Evolutionary conservation across 441 rosid genomes (phyloP).

Genomic region (Pelargonium exstipulatum): DNA sequence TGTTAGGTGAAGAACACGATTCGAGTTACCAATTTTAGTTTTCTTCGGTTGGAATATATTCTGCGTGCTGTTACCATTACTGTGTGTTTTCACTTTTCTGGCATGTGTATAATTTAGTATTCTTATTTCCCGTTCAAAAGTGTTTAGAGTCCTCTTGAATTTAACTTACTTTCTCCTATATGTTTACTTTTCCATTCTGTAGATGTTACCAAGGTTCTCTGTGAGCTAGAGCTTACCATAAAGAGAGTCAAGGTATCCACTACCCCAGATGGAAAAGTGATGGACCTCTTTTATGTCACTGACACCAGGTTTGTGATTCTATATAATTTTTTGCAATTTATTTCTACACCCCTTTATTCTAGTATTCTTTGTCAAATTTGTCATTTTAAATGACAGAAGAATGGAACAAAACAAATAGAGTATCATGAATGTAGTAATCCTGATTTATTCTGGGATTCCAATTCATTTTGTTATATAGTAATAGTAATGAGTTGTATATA

Average conservation of each 20-base stretch:
- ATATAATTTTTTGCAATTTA: neutral
- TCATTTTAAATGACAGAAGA: neutral
- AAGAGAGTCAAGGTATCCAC: slow-evolving; percentile 61
- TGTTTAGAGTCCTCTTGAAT: neutral
- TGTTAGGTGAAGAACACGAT: too few relatives aligned
- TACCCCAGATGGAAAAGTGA: slow-evolving; percentile 60
- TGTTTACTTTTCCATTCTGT: slow-evolving; percentile 1
- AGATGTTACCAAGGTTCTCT: slow-evolving; percentile 60
- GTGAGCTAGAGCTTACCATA: slow-evolving; percentile 54
- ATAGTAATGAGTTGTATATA: too few relatives aligned
- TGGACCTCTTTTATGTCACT: slow-evolving; percentile 60
- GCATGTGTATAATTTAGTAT: neutral
- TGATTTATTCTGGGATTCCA: neutral
- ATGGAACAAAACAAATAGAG: too few relatives aligned
- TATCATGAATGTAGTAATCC: neutral
- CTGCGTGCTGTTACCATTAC: too few relatives aligned
- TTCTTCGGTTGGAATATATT: neutral
- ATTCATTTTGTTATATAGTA: too few relatives aligned
- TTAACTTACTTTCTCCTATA: neutral
- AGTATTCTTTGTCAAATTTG: neutral
- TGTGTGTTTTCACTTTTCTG: neutral
- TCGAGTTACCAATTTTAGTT: neutral
- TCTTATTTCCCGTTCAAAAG: neutral
- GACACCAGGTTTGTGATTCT: slow-evolving; percentile 30
- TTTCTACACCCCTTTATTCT: neutral